These are phyloP conservation scores for Rhodamnia rubescens DNA, from an alignment of 345 rosid species.

Conservation along the genomic window DNA sequence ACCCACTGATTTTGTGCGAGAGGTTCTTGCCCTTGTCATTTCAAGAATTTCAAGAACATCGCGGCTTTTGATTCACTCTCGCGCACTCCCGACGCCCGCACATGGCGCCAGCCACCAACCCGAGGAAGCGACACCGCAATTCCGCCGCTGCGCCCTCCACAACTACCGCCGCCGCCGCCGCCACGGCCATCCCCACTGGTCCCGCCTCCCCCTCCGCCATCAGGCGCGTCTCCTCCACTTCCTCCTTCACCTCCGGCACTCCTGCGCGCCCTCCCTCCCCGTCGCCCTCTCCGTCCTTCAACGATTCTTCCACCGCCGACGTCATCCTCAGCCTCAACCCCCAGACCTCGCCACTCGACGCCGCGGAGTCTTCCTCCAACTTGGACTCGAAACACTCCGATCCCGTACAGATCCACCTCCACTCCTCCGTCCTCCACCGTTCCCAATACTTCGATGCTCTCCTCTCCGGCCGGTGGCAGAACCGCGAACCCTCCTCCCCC, in stretches of 20 bases:
- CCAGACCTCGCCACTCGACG: background rate
- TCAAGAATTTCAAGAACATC: background rate
- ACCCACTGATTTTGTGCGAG: background rate
- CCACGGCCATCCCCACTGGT: conserved; percentile 1
- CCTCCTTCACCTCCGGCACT: conserved; percentile 11
- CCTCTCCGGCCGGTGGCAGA: conserved; percentile 54
- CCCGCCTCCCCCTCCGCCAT: conserved; percentile 2
- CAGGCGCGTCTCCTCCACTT: conserved; percentile 4
- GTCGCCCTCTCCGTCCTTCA: conserved; percentile 1
- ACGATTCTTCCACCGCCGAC: conserved; percentile 11
- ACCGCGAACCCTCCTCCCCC: background rate
- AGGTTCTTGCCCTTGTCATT: background rate
- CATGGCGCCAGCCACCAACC: background rate
- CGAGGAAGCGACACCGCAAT: background rate
- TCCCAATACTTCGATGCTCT: conserved; percentile 55
- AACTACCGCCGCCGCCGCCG: background rate
- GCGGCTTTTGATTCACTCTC: background rate
- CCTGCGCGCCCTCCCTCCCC: background rate
- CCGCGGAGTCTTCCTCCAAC: background rate
- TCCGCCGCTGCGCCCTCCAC: background rate
- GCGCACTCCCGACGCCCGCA: background rate
- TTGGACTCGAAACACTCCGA: conserved; percentile 2
- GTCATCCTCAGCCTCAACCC: conserved; percentile 14
- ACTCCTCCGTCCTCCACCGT: conserved; percentile 39
- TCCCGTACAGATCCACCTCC: conserved; percentile 37